Evolutionary conservation across 2,329 filamentous ascomycete genomes (phyloP).

Genomic region (Pyrenochaeta sp.): DNA sequence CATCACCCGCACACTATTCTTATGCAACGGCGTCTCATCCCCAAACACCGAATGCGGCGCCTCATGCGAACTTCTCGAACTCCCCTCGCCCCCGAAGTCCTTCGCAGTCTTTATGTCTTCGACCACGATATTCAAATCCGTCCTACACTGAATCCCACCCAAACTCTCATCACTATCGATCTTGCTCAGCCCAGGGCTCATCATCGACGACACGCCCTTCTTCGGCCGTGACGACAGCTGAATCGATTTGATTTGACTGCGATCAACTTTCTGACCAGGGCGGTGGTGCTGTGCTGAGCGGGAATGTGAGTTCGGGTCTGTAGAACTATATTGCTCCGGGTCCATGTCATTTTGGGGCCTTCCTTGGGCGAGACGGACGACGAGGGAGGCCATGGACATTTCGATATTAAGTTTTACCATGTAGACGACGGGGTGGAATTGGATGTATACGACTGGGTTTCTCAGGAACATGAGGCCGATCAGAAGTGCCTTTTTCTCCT

Average conservation of each 20-base stretch:
- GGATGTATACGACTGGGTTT: constrained; percentile 50
- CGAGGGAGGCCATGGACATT: constrained; percentile 55
- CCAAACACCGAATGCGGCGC: constrained; percentile 32
- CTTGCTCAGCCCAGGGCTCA: constrained; percentile 20
- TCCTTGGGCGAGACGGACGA: constrained; percentile 48
- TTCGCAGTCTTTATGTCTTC: constrained; percentile 11
- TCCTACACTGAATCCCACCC: constrained; percentile 36
- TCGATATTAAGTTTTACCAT: constrained; percentile 57
- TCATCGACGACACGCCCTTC: neutral
- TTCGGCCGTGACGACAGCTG: constrained; percentile 23
- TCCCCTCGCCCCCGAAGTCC: constrained; percentile 4
- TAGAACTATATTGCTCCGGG: constrained; percentile 26
- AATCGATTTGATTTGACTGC: constrained; percentile 24
- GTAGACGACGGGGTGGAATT: constrained; percentile 55
- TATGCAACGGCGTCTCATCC: constrained; percentile 37
- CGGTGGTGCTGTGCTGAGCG: constrained; percentile 17
- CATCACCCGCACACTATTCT: constrained; percentile 9
- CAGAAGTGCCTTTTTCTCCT: constrained; percentile 39
- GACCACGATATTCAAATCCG: constrained; percentile 33
- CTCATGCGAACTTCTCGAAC: constrained; percentile 32
- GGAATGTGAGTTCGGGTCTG: constrained; percentile 23
- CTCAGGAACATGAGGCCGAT: constrained; percentile 52
- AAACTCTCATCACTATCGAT: constrained; percentile 35
- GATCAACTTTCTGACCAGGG: constrained; percentile 4
- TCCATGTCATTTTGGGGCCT: constrained; percentile 39